Evolutionary conservation across 805 yeast genomes (phyloP).

Genomic region (Metschnikowia amazonensis): DNA sequence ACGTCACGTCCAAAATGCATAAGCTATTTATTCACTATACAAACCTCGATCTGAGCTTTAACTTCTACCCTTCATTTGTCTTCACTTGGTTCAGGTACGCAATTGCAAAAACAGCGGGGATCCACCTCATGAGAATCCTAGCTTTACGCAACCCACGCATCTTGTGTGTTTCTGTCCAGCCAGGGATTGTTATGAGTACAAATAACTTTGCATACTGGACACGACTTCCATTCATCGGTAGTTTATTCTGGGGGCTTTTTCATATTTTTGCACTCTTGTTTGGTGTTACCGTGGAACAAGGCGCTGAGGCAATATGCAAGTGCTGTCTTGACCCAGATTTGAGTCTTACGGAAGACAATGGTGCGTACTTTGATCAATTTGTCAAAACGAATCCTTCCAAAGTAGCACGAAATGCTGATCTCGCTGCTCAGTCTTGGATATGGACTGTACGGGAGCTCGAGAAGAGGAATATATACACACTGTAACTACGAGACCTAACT

Average conservation of each 20-base stretch:
- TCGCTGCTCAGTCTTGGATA: constrained; percentile 69
- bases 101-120: constrained; percentile 71
- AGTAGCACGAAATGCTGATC: constrained; percentile 53
- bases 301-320: constrained; percentile 59
- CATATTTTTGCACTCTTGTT: constrained; percentile 64
- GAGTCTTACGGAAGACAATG: constrained; percentile 54
- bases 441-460: constrained; percentile 67
- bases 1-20: constrained; percentile 66
- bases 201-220: constrained; percentile 75
- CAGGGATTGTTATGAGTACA: constrained; percentile 84
- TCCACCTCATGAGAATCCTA: constrained; percentile 64
- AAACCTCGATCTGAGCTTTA: constrained; percentile 45
- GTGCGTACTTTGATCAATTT: constrained; percentile 57
- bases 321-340: constrained; percentile 56
- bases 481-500: constrained; percentile 1
- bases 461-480: constrained; percentile 39
- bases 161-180: constrained; percentile 65
- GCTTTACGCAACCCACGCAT: constrained; percentile 65
- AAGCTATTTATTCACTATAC: constrained; percentile 47
- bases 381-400: constrained; percentile 49
- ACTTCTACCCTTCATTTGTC: constrained; percentile 58
- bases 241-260: constrained; percentile 65
- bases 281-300: constrained; percentile 72
- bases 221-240: constrained; percentile 71
- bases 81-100: constrained; percentile 80